Evolutionary conservation across 352 stramenopile genomes (phyloP).

Genomic region (Phytophthora sansomeana): DNA sequence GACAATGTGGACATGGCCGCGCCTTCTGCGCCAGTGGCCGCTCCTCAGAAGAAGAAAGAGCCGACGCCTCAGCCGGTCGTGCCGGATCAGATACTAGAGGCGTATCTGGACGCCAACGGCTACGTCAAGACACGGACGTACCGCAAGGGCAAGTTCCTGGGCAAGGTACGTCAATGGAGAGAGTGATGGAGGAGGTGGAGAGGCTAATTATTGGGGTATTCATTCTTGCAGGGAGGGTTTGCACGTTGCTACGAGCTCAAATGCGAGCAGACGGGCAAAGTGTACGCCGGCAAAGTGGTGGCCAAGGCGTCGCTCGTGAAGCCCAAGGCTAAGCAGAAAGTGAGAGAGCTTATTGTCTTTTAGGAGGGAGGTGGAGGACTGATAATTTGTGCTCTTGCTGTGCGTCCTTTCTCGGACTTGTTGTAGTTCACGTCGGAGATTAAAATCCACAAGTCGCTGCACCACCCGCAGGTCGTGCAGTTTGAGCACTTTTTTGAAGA

Average conservation of each 20-base stretch:
- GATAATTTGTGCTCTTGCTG: slow-evolving; percentile 14
- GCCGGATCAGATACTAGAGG: slow-evolving; percentile 75
- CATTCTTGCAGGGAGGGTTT: slow-evolving; percentile 92
- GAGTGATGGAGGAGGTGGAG: background rate
- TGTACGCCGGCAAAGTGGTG: slow-evolving; percentile 98
- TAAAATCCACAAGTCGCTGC: slow-evolving; percentile 97
- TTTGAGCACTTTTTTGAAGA: slow-evolving; percentile 99
- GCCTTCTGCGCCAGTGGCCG: slow-evolving; percentile 3
- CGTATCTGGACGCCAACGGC: slow-evolving; percentile 58
- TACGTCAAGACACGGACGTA: slow-evolving; percentile 82
- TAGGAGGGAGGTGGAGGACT: background rate
- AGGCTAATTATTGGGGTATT: slow-evolving; percentile 12
- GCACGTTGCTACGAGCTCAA: slow-evolving; percentile 97
- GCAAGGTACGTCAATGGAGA: slow-evolving; percentile 73
- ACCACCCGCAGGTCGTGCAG: slow-evolving; percentile 95
- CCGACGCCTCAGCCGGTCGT: slow-evolving; percentile 48
- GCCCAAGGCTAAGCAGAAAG: slow-evolving; percentile 96
- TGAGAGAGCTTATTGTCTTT: slow-evolving; percentile 36
- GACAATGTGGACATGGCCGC: slow-evolving; percentile 28
- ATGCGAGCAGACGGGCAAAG: slow-evolving; percentile 91
- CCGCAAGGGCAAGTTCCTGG: slow-evolving; percentile 93
- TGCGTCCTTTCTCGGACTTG: slow-evolving; percentile 49
- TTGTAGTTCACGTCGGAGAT: slow-evolving; percentile 95
- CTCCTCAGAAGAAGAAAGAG: slow-evolving; percentile 45
- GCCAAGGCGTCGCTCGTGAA: slow-evolving; percentile 98